These are phyloP conservation scores for Garcia nutans DNA, from an alignment of 345 rosid species.

Conservation along the genomic window DNA sequence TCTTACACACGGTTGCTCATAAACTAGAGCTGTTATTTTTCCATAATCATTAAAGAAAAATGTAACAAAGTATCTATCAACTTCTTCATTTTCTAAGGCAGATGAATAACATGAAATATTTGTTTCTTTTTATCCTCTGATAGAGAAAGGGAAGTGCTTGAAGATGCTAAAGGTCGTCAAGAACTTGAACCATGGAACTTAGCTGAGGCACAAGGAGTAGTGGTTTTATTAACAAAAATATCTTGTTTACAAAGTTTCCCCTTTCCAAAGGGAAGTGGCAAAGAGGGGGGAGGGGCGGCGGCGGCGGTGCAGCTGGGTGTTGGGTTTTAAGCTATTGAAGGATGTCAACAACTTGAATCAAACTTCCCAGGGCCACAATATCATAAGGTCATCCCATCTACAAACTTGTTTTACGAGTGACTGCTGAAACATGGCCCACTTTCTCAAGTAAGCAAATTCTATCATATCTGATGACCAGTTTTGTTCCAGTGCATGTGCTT, in stretches of 20 bases:
- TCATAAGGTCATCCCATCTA: neutral
- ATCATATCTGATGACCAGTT: neutral
- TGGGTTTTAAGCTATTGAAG: neutral
- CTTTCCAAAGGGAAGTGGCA: neutral
- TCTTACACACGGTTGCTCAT: neutral
- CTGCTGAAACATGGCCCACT: neutral
- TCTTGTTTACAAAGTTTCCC: neutral
- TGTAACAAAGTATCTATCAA: neutral
- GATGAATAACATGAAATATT: constrained; percentile 7
- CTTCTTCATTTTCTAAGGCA: neutral
- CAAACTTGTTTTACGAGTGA: neutral
- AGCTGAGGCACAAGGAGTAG: neutral
- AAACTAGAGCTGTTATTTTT: neutral
- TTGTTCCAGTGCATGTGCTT: neutral
- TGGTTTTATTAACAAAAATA: neutral
- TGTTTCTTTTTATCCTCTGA: neutral
- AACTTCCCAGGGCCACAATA: neutral
- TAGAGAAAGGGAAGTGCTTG: neutral
- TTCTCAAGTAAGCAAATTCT: neutral
- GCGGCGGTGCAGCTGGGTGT: too few species aligned
- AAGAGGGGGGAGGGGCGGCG: neutral
- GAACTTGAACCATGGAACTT: neutral
- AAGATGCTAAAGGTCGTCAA: neutral
- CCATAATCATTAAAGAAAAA: constrained; percentile 8
- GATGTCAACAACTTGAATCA: neutral